phyloP scores from a whole-genome alignment of 2,329 filamentous ascomycete species.

The Aspergillus brunneoviolaceus region DNA sequence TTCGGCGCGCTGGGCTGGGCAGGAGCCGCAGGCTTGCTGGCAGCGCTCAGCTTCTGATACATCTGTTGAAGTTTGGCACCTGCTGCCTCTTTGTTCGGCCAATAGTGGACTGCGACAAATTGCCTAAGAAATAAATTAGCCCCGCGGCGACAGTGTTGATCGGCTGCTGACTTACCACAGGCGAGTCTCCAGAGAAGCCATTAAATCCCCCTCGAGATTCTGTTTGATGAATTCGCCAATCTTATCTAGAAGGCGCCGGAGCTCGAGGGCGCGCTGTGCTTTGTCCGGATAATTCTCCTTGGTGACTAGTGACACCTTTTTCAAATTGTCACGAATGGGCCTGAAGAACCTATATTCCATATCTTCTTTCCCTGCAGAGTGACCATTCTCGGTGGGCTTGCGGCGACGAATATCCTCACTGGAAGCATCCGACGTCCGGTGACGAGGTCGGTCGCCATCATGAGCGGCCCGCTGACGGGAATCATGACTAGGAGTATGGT shows the following conservation, averaged over 20 bases:
- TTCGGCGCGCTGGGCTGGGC: constrained; percentile 24
- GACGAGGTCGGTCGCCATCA: constrained; percentile 34
- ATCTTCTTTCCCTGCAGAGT: constrained; percentile 32
- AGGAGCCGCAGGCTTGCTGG: constrained; percentile 25
- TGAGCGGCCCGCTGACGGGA: constrained; percentile 37
- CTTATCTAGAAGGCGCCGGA: constrained; percentile 44
- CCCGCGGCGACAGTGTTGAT: neutral
- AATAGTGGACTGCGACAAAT: constrained; percentile 46
- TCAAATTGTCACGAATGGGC: constrained; percentile 46
- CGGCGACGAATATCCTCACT: constrained; percentile 38
- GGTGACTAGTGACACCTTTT: constrained; percentile 46
- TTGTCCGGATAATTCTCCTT: constrained; percentile 48
- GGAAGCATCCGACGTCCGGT: constrained; percentile 34
- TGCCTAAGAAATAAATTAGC: constrained; percentile 39
- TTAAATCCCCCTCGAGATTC: constrained; percentile 40
- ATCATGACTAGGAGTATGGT: constrained; percentile 44
- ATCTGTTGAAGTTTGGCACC: constrained; percentile 38
- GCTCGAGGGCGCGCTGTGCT: constrained; percentile 42
- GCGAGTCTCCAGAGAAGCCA: constrained; percentile 43
- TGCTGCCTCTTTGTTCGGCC: constrained; percentile 47
- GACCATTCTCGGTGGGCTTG: constrained; percentile 40
- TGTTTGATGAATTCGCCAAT: constrained; percentile 49
- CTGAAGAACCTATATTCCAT: constrained; percentile 48
- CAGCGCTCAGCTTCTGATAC: constrained; percentile 39
- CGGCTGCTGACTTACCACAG: constrained; percentile 42